Percentiles rank a stretch among this genome's conserved stretches.
Evolutionary conservation across 2,329 filamentous ascomycete genomes (phyloP).

Genomic region (Fusarium gaditjirri): DNA sequence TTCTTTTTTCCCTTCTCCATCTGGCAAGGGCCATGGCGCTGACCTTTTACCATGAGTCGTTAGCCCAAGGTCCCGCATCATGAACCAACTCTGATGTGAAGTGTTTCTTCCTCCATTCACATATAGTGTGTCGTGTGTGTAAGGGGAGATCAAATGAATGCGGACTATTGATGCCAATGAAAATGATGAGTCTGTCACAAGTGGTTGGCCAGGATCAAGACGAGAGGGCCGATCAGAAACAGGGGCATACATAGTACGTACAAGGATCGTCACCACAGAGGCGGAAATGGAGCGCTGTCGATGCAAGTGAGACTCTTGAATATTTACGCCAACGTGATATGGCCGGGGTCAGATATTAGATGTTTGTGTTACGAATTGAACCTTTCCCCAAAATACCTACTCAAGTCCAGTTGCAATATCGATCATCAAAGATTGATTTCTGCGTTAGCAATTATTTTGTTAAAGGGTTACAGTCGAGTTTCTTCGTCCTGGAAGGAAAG

Average conservation of each 20-base stretch:
- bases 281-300: slow-evolving; percentile 35
- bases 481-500: background rate
- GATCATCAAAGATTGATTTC: background rate
- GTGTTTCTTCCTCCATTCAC: background rate
- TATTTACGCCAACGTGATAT: background rate
- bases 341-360: background rate
- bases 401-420: background rate
- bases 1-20: slow-evolving; percentile 12
- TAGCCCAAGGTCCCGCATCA: background rate
- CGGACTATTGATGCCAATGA: slow-evolving; percentile 10
- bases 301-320: slow-evolving; percentile 22
- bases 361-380: background rate
- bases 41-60: slow-evolving; percentile 21
- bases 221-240: slow-evolving; percentile 31
- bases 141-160: slow-evolving; percentile 26
- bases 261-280: slow-evolving; percentile 27
- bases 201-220: slow-evolving; percentile 15
- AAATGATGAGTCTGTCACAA: slow-evolving; percentile 16
- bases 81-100: background rate
- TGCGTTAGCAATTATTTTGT: background rate
- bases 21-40: slow-evolving; percentile 28
- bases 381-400: background rate
- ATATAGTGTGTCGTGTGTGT: slow-evolving; percentile 13
- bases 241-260: slow-evolving; percentile 21
- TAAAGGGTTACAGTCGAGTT: background rate